Percentiles rank a stretch among this genome's conserved stretches.
These are phyloP conservation scores for Cladosporium oxysporum DNA, from an alignment of 2,329 filamentous ascomycete genomes.

Conservation along the genomic window DNA sequence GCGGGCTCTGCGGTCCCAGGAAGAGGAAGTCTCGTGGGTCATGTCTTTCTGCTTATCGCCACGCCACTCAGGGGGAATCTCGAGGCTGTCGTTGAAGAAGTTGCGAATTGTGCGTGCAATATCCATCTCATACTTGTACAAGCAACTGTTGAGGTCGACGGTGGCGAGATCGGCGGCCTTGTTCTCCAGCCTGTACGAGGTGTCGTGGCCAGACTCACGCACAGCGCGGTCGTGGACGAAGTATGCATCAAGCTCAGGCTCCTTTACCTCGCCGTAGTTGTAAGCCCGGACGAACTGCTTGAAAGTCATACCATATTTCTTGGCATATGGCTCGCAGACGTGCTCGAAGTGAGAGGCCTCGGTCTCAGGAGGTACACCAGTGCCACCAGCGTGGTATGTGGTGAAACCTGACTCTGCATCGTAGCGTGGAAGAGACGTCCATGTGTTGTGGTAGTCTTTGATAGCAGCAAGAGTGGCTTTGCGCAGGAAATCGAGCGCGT, in stretches of 20 bases:
- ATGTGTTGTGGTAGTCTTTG: slow-evolving; percentile 93
- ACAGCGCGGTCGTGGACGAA: slow-evolving; percentile 95
- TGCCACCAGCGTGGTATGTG: slow-evolving; percentile 78
- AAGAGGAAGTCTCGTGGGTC: slow-evolving; percentile 76
- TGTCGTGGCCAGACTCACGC: slow-evolving; percentile 95
- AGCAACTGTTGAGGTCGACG: slow-evolving; percentile 87
- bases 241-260: slow-evolving; percentile 91
- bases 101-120: slow-evolving; percentile 84
- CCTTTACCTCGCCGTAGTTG: slow-evolving; percentile 72
- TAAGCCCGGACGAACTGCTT: slow-evolving; percentile 85
- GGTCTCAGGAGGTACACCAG: slow-evolving; percentile 88
- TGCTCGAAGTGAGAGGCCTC: slow-evolving; percentile 86
- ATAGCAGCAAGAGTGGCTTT: slow-evolving; percentile 84
- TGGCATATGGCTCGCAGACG: slow-evolving; percentile 74
- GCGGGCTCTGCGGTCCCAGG: slow-evolving; percentile 88
- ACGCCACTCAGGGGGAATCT: slow-evolving; percentile 82
- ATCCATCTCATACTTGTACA: slow-evolving; percentile 97
- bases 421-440: slow-evolving; percentile 71
- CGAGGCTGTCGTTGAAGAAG: slow-evolving; percentile 78
- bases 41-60: slow-evolving; percentile 64
- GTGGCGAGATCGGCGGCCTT: slow-evolving; percentile 87
- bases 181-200: slow-evolving; percentile 86
- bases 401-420: slow-evolving; percentile 79
- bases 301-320: slow-evolving; percentile 82
- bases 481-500: slow-evolving; percentile 77